A percentile compares a stretch with the other conserved stretches of the same genome.
Conservation (phyloP, 1,284 basidiomycete genomes). For the Apiotrichum porosum region DNA sequence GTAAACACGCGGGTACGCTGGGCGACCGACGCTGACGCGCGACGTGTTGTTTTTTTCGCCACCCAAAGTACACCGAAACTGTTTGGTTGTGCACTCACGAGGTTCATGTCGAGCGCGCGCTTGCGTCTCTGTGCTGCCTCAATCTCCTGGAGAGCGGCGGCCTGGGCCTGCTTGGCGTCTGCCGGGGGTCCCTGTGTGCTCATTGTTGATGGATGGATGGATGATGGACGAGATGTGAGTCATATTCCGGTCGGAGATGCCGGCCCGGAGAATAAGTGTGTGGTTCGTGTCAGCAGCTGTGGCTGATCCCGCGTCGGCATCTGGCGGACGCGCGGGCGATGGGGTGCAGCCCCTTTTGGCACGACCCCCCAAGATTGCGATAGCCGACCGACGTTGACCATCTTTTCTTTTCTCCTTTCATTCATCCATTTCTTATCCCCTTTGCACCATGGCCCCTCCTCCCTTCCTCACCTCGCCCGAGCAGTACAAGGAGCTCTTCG, state of each 20-base stretch:
- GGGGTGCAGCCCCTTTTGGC: too few species aligned
- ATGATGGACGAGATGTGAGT: too few species aligned
- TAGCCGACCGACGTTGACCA: too few species aligned
- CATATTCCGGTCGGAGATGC: background rate
- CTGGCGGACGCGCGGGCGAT: background rate
- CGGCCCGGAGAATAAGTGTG: too few species aligned
- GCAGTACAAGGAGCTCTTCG: conserved; percentile 51
- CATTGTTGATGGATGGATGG: conserved; percentile 21
- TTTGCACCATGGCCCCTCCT: conserved; percentile 23
- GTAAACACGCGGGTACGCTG: too few species aligned
- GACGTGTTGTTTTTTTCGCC: background rate
- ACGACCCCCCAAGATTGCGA: too few species aligned
- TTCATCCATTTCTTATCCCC: too few species aligned
- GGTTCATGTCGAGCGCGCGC: conserved; percentile 33
- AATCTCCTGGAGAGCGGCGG: conserved; percentile 37
- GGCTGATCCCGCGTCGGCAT: too few species aligned
- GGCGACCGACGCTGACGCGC: too few species aligned
- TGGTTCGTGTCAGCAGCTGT: too few species aligned
- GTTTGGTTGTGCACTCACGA: conserved; percentile 34
- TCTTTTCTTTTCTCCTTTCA: too few species aligned
- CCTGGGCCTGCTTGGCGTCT: conserved; percentile 46
- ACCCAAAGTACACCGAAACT: too few species aligned
- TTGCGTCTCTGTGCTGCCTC: conserved; percentile 41
- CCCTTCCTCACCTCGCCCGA: conserved; percentile 33
- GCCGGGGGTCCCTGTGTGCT: conserved; percentile 42